phyloP scores from a whole-genome alignment of 2,329 filamentous ascomycete genomes.

The Microdochium trichocladiopsis region DNA sequence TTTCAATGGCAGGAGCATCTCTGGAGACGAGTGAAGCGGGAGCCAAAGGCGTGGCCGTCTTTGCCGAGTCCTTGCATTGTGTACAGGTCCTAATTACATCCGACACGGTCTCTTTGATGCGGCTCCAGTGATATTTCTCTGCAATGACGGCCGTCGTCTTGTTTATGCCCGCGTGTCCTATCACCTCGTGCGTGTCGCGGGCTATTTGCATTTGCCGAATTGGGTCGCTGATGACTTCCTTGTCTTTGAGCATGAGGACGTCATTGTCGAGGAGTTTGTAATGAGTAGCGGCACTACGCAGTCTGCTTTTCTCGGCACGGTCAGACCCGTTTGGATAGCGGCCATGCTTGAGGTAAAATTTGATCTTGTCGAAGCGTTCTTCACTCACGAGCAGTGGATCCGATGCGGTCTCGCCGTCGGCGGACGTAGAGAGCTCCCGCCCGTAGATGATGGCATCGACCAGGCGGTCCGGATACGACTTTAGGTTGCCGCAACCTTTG shows the following conservation, averaged over 20 bases:
- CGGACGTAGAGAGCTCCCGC: constrained; percentile 43
- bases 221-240: constrained; percentile 91
- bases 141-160: constrained; percentile 94
- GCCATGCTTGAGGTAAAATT: constrained; percentile 90
- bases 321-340: constrained; percentile 92
- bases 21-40: constrained; percentile 5
- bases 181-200: constrained; percentile 61
- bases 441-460: constrained; percentile 77
- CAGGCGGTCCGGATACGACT: constrained; percentile 60
- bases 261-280: constrained; percentile 78
- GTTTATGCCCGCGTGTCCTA: constrained; percentile 87
- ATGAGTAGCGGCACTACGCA: constrained; percentile 88
- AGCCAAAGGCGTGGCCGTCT: constrained; percentile 29
- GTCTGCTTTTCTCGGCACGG: constrained; percentile 88
- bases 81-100: constrained; percentile 88
- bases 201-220: constrained; percentile 88
- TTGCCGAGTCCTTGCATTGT: constrained; percentile 77
- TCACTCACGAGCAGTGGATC: constrained; percentile 82
- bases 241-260: constrained; percentile 93
- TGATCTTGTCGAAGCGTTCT: constrained; percentile 97
- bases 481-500: constrained; percentile 62
- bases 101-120: constrained; percentile 95
- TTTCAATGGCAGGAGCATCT: not conserved
- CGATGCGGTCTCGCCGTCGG: constrained; percentile 40
- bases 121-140: constrained; percentile 92